phyloP scores from a whole-genome alignment of 352 stramenopile species.

The Globisporangium echinulatum region DNA sequence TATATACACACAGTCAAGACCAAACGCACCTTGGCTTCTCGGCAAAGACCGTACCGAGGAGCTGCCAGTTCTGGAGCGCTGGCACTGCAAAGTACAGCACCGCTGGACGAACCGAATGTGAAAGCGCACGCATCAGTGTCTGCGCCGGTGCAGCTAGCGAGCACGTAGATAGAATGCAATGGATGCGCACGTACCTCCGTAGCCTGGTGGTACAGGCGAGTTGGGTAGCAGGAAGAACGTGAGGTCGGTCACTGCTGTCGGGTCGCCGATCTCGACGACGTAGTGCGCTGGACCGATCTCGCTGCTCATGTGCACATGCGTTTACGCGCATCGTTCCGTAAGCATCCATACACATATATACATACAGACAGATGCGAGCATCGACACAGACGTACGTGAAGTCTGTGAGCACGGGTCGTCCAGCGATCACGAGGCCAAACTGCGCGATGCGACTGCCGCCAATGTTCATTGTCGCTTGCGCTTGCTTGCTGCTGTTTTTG shows the following conservation, averaged over 20 bases:
- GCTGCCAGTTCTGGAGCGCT: conserved; percentile 59
- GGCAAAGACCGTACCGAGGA: conserved; percentile 64
- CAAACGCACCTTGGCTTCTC: conserved; percentile 38
- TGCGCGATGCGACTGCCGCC: conserved; percentile 26
- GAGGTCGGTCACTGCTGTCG: conserved; percentile 52
- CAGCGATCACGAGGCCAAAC: conserved; percentile 65
- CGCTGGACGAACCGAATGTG: conserved; percentile 15
- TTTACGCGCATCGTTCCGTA: background rate
- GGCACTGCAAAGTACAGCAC: conserved; percentile 71
- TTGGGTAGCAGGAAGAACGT: conserved; percentile 70
- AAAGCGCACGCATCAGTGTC: background rate
- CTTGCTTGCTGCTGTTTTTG: background rate
- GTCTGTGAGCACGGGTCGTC: conserved; percentile 56
- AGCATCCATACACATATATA: conserved; percentile 10
- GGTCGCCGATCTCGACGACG: conserved; percentile 53
- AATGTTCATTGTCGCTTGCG: background rate
- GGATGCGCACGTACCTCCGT: conserved; percentile 23
- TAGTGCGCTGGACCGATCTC: conserved; percentile 60
- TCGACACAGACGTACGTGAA: conserved; percentile 18
- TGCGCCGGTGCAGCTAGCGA: background rate
- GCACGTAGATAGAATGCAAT: conserved; percentile 1
- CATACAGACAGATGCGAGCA: conserved; percentile 3
- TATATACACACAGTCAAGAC: background rate
- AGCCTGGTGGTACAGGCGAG: conserved; percentile 52
- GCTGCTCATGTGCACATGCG: conserved; percentile 12